A percentile compares a stretch with the other conserved stretches of the same genome.
These are phyloP conservation scores for Aspergillus sparsus DNA, from an alignment of 495 filamentous ascomycete species.

Conservation along the genomic window DNA sequence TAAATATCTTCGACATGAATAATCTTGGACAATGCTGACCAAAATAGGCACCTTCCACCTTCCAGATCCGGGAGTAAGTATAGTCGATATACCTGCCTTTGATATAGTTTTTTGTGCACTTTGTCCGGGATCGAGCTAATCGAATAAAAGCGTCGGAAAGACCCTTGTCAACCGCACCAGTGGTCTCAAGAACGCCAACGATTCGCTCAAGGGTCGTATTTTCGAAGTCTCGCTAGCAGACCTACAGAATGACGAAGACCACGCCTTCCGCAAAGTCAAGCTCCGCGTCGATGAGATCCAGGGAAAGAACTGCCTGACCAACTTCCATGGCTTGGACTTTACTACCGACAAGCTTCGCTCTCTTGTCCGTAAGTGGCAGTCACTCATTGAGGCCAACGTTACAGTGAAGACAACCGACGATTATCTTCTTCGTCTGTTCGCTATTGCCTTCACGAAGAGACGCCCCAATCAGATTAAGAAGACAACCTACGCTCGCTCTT, in stretches of 20 bases:
- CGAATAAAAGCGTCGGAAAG: conserved; percentile 80
- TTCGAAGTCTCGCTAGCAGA: conserved; percentile 98
- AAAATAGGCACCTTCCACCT: conserved; percentile 84
- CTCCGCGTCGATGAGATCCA: conserved; percentile 97
- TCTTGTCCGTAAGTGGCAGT: conserved; percentile 98
- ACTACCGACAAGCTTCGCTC: conserved; percentile 99
- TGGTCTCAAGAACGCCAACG: conserved; percentile 99
- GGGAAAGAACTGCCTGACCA: conserved; percentile 99
- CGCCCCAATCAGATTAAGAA: conserved; percentile 99
- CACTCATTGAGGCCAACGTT: conserved; percentile 97
- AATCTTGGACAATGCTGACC: conserved; percentile 26
- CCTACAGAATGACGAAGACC: conserved; percentile 99
- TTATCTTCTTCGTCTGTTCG: conserved; percentile 97
- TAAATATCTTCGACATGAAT: conserved; percentile 38
- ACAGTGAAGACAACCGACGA: conserved; percentile 99
- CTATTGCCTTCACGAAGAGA: conserved; percentile 98
- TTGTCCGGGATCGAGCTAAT: conserved; percentile 23
- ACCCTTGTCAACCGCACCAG: conserved; percentile 98
- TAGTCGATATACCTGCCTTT: not conserved
- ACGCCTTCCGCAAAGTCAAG: conserved; percentile 99
- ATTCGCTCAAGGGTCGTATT: conserved; percentile 96
- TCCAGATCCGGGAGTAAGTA: conserved; percentile 93
- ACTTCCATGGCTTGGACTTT: conserved; percentile 99
- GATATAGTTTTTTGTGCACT: conserved; percentile 8
- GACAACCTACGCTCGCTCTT: conserved; percentile 95